phyloP scores from a whole-genome alignment of 805 yeast species.

The Jamesozyma jinghongensis region DNA sequence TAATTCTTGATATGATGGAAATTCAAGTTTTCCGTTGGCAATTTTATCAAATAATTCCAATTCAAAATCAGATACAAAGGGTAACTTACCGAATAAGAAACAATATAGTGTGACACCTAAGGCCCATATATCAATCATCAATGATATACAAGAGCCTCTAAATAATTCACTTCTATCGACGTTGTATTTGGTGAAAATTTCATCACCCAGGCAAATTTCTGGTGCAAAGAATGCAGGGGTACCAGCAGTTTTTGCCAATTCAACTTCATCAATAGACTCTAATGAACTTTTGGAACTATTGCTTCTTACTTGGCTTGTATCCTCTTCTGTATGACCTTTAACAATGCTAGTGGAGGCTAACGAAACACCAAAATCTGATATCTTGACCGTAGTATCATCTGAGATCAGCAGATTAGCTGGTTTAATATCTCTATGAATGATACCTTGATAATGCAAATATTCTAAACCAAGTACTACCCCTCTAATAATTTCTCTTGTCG shows the following conservation, averaged over 20 bases:
- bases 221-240: slow-evolving; percentile 97
- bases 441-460: slow-evolving; percentile 83
- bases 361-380: slow-evolving; percentile 93
- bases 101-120: slow-evolving; percentile 88
- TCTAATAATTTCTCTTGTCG: slow-evolving; percentile 64
- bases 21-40: slow-evolving; percentile 47
- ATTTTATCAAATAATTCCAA: slow-evolving; percentile 64
- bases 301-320: background rate
- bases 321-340: slow-evolving; percentile 7
- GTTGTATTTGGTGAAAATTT: slow-evolving; percentile 20
- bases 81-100: slow-evolving; percentile 79
- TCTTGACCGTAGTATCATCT: slow-evolving; percentile 68
- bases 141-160: slow-evolving; percentile 49
- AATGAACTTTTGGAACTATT: slow-evolving; percentile 1
- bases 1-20: slow-evolving; percentile 40
- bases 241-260: slow-evolving; percentile 92
- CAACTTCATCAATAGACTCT: slow-evolving; percentile 48
- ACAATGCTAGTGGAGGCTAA: slow-evolving; percentile 32
- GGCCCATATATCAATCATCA: slow-evolving; percentile 97
- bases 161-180: slow-evolving; percentile 18
- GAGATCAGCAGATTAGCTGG: slow-evolving; percentile 84
- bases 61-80: slow-evolving; percentile 81
- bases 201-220: slow-evolving; percentile 64
- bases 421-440: slow-evolving; percentile 90
- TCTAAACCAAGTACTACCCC: slow-evolving; percentile 86